A percentile compares a stretch with the other conserved stretches of the same genome.
These are phyloP conservation scores for Penicillium concentricum DNA, from an alignment of 2,329 filamentous ascomycete species.

Conservation along the genomic window DNA sequence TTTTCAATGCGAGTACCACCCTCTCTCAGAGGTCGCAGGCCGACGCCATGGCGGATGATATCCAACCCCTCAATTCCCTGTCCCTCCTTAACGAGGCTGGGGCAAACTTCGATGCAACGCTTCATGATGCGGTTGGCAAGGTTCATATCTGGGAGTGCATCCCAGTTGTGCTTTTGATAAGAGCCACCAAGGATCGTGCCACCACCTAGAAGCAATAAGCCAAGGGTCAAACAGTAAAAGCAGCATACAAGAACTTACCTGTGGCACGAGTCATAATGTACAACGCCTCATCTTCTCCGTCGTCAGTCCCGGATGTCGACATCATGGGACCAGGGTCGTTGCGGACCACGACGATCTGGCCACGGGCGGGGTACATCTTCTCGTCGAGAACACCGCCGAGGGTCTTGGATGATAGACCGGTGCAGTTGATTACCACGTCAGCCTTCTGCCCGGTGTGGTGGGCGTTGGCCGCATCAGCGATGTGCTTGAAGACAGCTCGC, in stretches of 20 bases:
- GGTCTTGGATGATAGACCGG: conserved; percentile 70
- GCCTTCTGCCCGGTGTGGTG: conserved; percentile 59
- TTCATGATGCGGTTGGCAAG: conserved; percentile 82
- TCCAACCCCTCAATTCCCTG: conserved; percentile 68
- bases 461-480: conserved; percentile 65
- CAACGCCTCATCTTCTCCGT: conserved; percentile 67
- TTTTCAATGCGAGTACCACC: conserved; percentile 74
- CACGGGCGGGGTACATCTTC: conserved; percentile 71
- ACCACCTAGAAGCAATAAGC: conserved; percentile 52
- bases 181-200: conserved; percentile 86
- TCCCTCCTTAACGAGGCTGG: conserved; percentile 52
- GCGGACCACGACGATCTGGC: conserved; percentile 79
- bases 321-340: conserved; percentile 74
- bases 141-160: conserved; percentile 73
- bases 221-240: background rate
- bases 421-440: conserved; percentile 78
- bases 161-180: conserved; percentile 77
- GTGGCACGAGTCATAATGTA: conserved; percentile 80
- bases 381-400: conserved; percentile 80
- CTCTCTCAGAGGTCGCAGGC: conserved; percentile 71
- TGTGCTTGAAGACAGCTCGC: conserved; percentile 64
- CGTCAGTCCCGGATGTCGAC: conserved; percentile 68
- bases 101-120: conserved; percentile 48
- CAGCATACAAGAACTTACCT: conserved; percentile 20
- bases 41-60: conserved; percentile 78